Base-by-base conservation (phyloP, 352 stramenopile species). In the Paralagenidium karlingii region DNA sequence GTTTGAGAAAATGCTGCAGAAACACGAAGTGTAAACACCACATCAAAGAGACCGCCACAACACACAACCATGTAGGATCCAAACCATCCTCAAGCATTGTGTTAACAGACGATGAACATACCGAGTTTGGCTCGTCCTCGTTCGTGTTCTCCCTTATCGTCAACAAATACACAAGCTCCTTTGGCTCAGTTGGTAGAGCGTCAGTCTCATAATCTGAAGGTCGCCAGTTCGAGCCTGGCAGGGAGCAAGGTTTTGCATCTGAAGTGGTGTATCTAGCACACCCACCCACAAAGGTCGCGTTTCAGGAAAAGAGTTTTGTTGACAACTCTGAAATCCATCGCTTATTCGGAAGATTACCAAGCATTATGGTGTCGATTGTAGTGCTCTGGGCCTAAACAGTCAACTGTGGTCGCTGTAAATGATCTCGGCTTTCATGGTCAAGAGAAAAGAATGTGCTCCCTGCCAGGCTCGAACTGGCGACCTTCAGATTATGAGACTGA, bases 1-100 rank as follows among this genome's bases (percentile, higher is more conserved):
- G 29, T 84, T 84, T 41, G 47, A 42, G 41, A 76, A 70, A 33
- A 84, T 84, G 68, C 49, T 84, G 5, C 62, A 77, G 18, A 84
- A 82, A 51, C 65, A 82, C 40, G 70, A 81, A 38, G 64, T 84
- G 20, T 77, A 73, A 33, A 8, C 30, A n/a, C n/a, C n/a, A n/a
- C n/a, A n/a, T n/a, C n/a, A n/a, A n/a, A n/a, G n/a, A n/a, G n/a
- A n/a, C n/a, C 27, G 27, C 10, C 10, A 13, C 10, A n/a, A 32
- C n/a, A 32, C n/a, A 32, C 27, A 32, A 10, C 10, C 10, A n/a
- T n/a, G 21, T 15, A 28, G 4, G 11, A 5, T 34, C 34, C 21
- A 42, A 19, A 18, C 22, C 20, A 20, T 29, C 22, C 15, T 1
- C 18, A 45, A 12, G 7, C 24, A 45, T 49, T 32, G 28, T 32